phyloP scores from a whole-genome alignment of 2,329 filamentous ascomycete genomes.

The Alternaria sp. region DNA sequence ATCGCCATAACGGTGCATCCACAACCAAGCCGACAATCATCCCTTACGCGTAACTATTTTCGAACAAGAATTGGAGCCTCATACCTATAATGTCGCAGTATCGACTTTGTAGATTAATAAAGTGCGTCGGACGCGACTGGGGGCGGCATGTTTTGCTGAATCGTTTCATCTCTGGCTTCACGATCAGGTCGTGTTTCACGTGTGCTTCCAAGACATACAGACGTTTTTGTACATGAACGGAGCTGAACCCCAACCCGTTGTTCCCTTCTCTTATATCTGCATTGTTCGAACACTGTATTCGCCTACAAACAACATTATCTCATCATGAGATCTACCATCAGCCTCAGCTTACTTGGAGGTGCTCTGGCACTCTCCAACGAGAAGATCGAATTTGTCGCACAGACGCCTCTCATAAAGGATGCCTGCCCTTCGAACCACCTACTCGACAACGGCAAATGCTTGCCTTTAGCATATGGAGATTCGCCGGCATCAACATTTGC shows the following conservation, averaged over 20 bases:
- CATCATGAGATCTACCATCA: constrained; percentile 33
- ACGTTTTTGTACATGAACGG: background rate
- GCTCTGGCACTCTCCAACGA: constrained; percentile 31
- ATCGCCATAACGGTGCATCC: too few relatives aligned
- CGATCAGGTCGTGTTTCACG: constrained; percentile 34
- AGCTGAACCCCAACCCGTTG: background rate
- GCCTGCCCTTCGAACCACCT: constrained; percentile 37
- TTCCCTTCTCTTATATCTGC: background rate
- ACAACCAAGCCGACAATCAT: background rate
- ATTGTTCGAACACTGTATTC: background rate
- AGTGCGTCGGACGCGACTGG: background rate
- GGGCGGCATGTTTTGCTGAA: constrained; percentile 2
- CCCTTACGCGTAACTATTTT: background rate
- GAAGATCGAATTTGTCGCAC: constrained; percentile 30
- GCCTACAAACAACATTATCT: background rate
- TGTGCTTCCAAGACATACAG: background rate
- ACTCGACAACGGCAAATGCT: constrained; percentile 37
- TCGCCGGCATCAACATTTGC: constrained; percentile 10
- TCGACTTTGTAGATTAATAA: background rate
- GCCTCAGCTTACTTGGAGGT: constrained; percentile 32
- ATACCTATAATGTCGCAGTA: background rate
- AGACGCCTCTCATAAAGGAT: constrained; percentile 32
- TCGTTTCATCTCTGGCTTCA: constrained; percentile 36
- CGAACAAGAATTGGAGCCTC: background rate
- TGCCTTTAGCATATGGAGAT: constrained; percentile 15